Evolutionary conservation across 805 yeast species (phyloP).

Genomic region (Trichomonascus vanleenenianus): DNA sequence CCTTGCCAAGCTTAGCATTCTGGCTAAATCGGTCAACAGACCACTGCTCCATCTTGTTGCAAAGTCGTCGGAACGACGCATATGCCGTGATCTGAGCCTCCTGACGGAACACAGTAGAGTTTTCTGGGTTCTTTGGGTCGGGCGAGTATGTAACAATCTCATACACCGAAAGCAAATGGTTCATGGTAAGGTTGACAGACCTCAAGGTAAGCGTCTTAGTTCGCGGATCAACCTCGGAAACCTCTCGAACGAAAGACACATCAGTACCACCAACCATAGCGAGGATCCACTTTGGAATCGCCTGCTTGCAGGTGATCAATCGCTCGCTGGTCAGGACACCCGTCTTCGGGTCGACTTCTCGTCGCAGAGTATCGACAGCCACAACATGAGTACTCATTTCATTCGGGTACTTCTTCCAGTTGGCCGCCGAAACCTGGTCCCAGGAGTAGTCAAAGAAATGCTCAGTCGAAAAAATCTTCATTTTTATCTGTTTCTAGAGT

Average conservation of each 20-base stretch:
- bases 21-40: conserved; percentile 79
- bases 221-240: conserved; percentile 71
- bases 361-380: conserved; percentile 78
- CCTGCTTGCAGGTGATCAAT: conserved; percentile 79
- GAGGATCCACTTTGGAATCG: conserved; percentile 76
- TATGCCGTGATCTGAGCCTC: conserved; percentile 85
- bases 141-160: conserved; percentile 85
- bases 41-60: conserved; percentile 89
- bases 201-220: conserved; percentile 63
- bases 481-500: conserved; percentile 22
- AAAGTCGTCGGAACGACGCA: conserved; percentile 58
- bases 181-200: conserved; percentile 81
- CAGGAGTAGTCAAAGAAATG: conserved; percentile 78
- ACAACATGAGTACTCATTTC: conserved; percentile 87
- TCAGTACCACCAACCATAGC: conserved; percentile 65
- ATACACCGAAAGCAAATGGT: conserved; percentile 63
- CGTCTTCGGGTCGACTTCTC: conserved; percentile 52
- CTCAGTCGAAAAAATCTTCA: conserved; percentile 71
- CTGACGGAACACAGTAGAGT: conserved; percentile 62
- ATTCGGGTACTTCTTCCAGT: conserved; percentile 97
- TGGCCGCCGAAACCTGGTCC: conserved; percentile 93
- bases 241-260: conserved; percentile 77
- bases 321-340: conserved; percentile 70
- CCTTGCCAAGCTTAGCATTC: conserved; percentile 74
- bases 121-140: conserved; percentile 42